These are phyloP conservation scores for Yamadazyma siamensis DNA, from an alignment of 1,139 yeast genomes.

Conservation along the genomic window DNA sequence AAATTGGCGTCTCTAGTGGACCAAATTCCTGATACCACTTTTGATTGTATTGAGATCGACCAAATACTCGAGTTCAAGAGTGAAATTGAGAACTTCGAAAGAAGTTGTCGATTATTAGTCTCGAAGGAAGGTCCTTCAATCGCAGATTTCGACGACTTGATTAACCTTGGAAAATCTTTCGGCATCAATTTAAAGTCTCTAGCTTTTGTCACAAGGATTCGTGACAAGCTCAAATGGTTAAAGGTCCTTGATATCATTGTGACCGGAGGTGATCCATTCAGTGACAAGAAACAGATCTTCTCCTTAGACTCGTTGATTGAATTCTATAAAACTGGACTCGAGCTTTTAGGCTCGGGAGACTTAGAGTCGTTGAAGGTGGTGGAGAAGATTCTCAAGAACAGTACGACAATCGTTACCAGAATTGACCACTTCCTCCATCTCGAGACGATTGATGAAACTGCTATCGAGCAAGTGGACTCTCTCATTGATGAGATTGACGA, in stretches of 20 bases:
- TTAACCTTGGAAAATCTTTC: slow-evolving; percentile 54
- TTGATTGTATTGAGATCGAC: slow-evolving; percentile 58
- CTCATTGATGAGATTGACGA: slow-evolving; percentile 15
- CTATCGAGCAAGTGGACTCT: slow-evolving; percentile 9
- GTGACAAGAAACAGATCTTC: slow-evolving; percentile 32
- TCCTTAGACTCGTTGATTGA: slow-evolving; percentile 32
- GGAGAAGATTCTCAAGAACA: slow-evolving; percentile 24
- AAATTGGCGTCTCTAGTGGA: slow-evolving; percentile 35
- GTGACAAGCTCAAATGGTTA: slow-evolving; percentile 51
- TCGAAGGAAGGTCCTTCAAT: slow-evolving; percentile 23
- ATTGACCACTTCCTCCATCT: slow-evolving; percentile 21
- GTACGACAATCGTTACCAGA: slow-evolving; percentile 27
- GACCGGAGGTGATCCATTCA: slow-evolving; percentile 41
- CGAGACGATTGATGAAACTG: slow-evolving; percentile 4
- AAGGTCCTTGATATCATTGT: slow-evolving; percentile 30
- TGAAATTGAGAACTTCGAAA: slow-evolving; percentile 54
- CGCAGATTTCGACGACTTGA: slow-evolving; percentile 44
- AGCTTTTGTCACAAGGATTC: slow-evolving; percentile 43
- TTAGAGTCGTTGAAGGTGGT: slow-evolving; percentile 19
- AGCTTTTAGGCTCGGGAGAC: slow-evolving; percentile 29
- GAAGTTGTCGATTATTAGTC: slow-evolving; percentile 40
- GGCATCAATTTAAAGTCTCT: slow-evolving; percentile 56
- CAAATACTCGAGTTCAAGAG: slow-evolving; percentile 51
- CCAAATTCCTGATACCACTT: slow-evolving; percentile 47
- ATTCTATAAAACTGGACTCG: slow-evolving; percentile 41